Evolutionary conservation across 2,329 filamentous ascomycete species (phyloP).

Genomic region (Talaromyces pinophilus): DNA sequence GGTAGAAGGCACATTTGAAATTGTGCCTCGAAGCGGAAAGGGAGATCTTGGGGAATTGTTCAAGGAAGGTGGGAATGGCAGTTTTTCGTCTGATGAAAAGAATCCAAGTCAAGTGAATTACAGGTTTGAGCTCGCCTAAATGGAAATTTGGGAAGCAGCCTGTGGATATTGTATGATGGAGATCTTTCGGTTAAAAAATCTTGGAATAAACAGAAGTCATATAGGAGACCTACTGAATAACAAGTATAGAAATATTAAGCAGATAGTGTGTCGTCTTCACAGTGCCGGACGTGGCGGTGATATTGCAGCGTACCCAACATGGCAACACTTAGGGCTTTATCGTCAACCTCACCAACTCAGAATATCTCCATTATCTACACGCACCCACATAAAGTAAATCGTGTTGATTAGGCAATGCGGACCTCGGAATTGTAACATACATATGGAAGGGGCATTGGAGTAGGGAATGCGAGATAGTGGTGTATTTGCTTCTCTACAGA

Average conservation of each 20-base stretch:
- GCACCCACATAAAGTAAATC: no score
- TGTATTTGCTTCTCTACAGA: no score
- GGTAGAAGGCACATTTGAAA: not conserved
- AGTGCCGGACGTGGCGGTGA: no score
- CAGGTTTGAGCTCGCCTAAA: not conserved
- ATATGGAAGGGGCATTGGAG: no score
- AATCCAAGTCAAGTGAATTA: constrained; percentile 5
- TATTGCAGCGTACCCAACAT: not conserved
- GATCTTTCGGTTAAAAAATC: not conserved
- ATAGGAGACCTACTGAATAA: not conserved
- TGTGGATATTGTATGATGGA: not conserved
- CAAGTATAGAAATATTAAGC: not conserved
- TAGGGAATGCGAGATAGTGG: no score
- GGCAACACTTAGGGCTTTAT: not conserved
- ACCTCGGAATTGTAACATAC: no score
- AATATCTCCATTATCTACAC: no score
- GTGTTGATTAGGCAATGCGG: no score
- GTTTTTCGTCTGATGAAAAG: not conserved
- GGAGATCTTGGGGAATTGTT: not conserved
- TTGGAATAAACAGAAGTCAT: not conserved
- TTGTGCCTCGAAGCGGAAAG: not conserved
- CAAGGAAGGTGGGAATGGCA: not conserved
- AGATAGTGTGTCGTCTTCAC: no score
- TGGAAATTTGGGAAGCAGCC: not conserved
- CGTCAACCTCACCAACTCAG: no score